phyloP scores from a whole-genome alignment of 129 eudicot species.

The Kitagawia praeruptora region DNA sequence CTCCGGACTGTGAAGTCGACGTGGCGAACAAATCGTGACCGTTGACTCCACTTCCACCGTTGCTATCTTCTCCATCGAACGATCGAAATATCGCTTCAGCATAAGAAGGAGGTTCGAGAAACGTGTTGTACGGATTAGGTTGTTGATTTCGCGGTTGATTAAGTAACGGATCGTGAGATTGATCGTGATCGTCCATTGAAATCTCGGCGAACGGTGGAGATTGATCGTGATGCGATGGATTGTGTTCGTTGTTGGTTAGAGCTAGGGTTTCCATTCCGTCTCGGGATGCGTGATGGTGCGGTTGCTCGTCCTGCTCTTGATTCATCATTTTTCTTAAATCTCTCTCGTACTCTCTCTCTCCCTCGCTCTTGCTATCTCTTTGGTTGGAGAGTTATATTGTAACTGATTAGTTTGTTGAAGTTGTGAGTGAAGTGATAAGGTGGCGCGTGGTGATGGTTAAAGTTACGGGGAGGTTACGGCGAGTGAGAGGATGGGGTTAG shows the following conservation, averaged over 20 bases:
- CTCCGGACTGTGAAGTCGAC: slow-evolving; percentile 29
- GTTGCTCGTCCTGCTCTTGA: slow-evolving; percentile 45
- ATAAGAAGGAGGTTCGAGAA: slow-evolving; percentile 88
- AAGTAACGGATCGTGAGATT: slow-evolving; percentile 11
- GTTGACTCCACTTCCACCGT: background rate
- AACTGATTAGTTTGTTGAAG: background rate
- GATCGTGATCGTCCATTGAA: slow-evolving; percentile 25
- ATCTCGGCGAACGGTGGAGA: slow-evolving; percentile 46
- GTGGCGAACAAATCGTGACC: slow-evolving; percentile 33
- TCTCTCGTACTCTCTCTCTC: no score
- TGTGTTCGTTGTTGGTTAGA: slow-evolving; percentile 28
- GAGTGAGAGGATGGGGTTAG: no score
- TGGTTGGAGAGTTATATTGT: no score
- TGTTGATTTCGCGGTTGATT: slow-evolving; percentile 18
- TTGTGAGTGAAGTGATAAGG: background rate
- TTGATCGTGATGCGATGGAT: slow-evolving; percentile 22
- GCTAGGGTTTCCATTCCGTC: slow-evolving; percentile 59
- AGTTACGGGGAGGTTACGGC: background rate
- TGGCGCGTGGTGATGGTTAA: background rate
- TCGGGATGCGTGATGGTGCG: slow-evolving; percentile 33
- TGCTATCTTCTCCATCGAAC: slow-evolving; percentile 45
- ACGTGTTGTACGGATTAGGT: slow-evolving; percentile 48
- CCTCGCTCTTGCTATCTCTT: background rate
- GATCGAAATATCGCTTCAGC: slow-evolving; percentile 88
- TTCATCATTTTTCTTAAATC: slow-evolving; percentile 11